Conservation (phyloP, 2,329 filamentous ascomycete species). For the Alternaria sp. region DNA sequence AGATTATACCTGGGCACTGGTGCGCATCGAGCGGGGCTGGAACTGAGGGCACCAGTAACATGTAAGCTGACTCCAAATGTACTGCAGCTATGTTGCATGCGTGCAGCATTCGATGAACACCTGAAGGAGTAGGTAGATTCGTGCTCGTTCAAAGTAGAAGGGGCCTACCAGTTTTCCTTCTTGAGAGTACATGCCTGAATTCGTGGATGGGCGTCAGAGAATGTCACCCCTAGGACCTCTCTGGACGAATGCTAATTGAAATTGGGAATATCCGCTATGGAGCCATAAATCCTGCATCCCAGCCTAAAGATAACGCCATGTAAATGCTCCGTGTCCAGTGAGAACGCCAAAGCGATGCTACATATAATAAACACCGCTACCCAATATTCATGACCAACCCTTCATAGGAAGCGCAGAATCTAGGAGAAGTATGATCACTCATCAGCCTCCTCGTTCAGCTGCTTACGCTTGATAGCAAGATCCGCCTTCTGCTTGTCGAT, state of each 20-base stretch:
- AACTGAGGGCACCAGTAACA: no score
- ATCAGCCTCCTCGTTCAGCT: constrained; percentile 41
- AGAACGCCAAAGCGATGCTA: background rate
- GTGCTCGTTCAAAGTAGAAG: no score
- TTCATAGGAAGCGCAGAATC: background rate
- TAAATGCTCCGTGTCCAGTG: background rate
- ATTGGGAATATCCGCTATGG: background rate
- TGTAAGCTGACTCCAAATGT: no score
- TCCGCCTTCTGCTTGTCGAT: constrained; percentile 55
- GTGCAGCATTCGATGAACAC: no score
- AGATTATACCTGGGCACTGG: no score
- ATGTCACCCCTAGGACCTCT: no score
- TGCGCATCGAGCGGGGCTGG: no score
- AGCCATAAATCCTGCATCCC: background rate
- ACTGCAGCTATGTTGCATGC: no score
- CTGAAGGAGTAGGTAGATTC: no score
- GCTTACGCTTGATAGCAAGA: constrained; percentile 62
- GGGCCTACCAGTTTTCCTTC: no score
- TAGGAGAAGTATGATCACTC: constrained; percentile 7
- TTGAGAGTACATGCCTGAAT: no score
- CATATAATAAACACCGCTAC: background rate
- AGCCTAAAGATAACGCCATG: background rate
- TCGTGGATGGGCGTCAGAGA: no score
- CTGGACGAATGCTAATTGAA: background rate
- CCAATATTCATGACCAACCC: background rate